Base-by-base conservation (phyloP, 306 rosid genomes). In the Inga oerstediana region DNA sequence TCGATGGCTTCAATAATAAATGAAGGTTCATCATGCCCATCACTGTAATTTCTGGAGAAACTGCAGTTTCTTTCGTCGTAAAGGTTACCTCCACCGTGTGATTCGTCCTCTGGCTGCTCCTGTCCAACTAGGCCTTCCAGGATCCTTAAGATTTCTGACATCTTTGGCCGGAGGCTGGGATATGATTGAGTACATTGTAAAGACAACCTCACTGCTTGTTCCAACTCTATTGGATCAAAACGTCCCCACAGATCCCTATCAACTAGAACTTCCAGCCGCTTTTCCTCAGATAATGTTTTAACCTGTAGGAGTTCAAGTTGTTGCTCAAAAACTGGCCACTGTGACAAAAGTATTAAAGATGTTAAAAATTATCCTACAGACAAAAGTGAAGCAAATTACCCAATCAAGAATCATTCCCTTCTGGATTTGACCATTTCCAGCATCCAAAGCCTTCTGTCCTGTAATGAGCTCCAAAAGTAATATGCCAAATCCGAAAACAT, bases 401-500 rank as follows among this genome's bases (percentile, higher is more conserved):
- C 94, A 94, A 79, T 96, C 99, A 75, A 96, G 95, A 81, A 96
- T 94, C 98, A 92, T 92, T 88, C 99, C 98, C 87, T 94, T 94
- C 86, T 90, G 97, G 81, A 94, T 91, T 70, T 89, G 98, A 79
- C 92, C 97, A 74, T 92, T 92, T 75, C 97, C 97, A 72, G 98
- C 97, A 90, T 94, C 94, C 44, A 92, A 76, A 7, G 99, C 97
- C 80, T 91, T 96, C 58, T 94, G 98, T 32, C 99, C 99, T 0
- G 98, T 96, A 66, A 92, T 86, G 88, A 96, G 97, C 81, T 94
- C 98, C 91, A 96, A 85, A 81, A 96, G 97, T 69, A 96, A 84
- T 77, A 92, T 94, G 69, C 99, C 98, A 58, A 94, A 96, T 78
- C 99, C 98, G 77, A 96, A 96, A 85, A 92, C 98, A 84, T 93